Base-by-base conservation (phyloP, 164 flowering plant genomes). In the Hamamelis virginiana region DNA sequence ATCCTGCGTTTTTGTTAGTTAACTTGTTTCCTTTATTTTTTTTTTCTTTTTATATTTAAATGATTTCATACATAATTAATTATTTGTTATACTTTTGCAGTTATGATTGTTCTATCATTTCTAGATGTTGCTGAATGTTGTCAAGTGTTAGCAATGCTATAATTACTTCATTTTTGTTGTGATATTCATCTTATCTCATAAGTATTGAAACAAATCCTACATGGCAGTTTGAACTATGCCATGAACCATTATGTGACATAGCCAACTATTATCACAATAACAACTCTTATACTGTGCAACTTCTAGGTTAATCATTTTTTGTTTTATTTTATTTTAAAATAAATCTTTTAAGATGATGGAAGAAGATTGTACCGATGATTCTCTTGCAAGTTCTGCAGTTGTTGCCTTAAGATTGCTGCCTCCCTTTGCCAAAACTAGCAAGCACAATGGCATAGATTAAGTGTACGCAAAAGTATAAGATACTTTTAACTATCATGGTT, bases 371-470 rank as follows among this genome's bases (percentile, higher is more conserved):
- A 84, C 87, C 85, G 45, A 33, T 82, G 75, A 47, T 59, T 76
- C 67, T 84, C 85, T 63, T 82, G 82, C 76, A 84, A 68, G 69
- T 50, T 68, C 43, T 82, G 75, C 13, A 84, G 67, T 63, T 84
- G 81, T 33, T 78, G 81, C 78, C 79, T 78, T 71, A 82, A 64
- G 62, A 67, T 73, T 63, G 78, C 81, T 18, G 77, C 81, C 74
- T 84, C 87, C 74, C 59, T 74, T 69, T 80, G 85, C 87, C 83
- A 82, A 57, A 78, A 72, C 87, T 84, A 60, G 27, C 51, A 72
- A 72, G 44, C 25, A 63, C 23, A 59, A 52, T 1, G 68, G 9
- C 9, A 14, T 14, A 63, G 0, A 22, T 38, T 13, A 45, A 26
- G 3, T 12, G 5, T 8, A 46, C 23, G 9, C 19, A 47, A 46